phyloP scores from a whole-genome alignment of 495 filamentous ascomycete genomes.

The Aspergillus funiculosus region DNA sequence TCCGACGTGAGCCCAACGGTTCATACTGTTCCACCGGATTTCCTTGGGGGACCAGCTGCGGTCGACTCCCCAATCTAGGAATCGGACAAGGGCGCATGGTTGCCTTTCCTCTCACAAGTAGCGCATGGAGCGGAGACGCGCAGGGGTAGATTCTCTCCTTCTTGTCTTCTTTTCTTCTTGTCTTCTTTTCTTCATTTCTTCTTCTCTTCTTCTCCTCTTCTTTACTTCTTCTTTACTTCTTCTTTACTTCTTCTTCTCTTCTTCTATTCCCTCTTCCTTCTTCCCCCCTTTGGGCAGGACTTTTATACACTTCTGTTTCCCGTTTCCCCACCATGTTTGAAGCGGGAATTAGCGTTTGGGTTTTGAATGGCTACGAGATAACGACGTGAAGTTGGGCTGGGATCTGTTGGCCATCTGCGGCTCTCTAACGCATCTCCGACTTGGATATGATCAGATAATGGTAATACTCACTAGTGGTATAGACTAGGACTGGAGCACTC shows the following conservation, averaged over 20 bases:
- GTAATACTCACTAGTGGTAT: background rate
- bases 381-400: slow-evolving; percentile 6
- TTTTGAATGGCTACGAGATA: slow-evolving; percentile 8
- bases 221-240: background rate
- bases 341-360: slow-evolving; percentile 7
- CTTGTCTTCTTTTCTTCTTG: background rate
- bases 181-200: background rate
- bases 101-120: slow-evolving; percentile 1
- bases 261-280: background rate
- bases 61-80: slow-evolving; percentile 17
- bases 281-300: too few species aligned
- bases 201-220: background rate
- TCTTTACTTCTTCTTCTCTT: background rate
- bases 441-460: slow-evolving; percentile 9
- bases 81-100: slow-evolving; percentile 9
- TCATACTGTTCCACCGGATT: slow-evolving; percentile 20
- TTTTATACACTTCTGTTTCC: slow-evolving; percentile 10
- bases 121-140: slow-evolving; percentile 4
- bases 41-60: slow-evolving; percentile 11
- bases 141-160: background rate
- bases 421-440: background rate
- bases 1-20: slow-evolving; percentile 35
- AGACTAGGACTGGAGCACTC: too few species aligned
- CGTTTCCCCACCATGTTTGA: background rate
- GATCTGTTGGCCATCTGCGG: slow-evolving; percentile 8